These are phyloP conservation scores for Phytophthora fragariae DNA, from an alignment of 352 stramenopile species.

Conservation along the genomic window DNA sequence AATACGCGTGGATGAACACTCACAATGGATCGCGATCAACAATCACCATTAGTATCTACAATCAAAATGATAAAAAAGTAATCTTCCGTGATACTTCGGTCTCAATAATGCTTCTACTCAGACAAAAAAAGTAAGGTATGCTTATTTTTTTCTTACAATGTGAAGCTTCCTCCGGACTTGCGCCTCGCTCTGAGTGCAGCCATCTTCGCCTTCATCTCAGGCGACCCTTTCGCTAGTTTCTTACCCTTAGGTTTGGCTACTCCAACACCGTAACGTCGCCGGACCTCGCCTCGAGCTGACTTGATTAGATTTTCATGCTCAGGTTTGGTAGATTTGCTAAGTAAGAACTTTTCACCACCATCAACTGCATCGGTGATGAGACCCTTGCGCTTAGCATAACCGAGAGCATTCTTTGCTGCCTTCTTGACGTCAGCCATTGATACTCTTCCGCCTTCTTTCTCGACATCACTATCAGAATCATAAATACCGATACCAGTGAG, in stretches of 20 bases:
- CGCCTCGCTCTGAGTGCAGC: background rate
- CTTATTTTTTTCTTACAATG: slow-evolving; percentile 8
- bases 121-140: slow-evolving; percentile 10
- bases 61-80: slow-evolving; percentile 19
- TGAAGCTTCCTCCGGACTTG: background rate
- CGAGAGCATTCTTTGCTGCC: no score
- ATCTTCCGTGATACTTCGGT: slow-evolving; percentile 7
- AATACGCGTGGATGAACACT: slow-evolving; percentile 27
- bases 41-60: slow-evolving; percentile 18
- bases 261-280: background rate
- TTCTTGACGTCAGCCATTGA: background rate
- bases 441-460: background rate
- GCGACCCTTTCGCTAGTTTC: background rate
- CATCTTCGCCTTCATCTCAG: background rate
- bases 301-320: background rate
- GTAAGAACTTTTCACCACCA: background rate
- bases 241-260: background rate
- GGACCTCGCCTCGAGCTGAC: background rate
- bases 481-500: background rate
- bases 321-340: background rate
- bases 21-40: slow-evolving; percentile 15
- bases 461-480: background rate
- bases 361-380: background rate
- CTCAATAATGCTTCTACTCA: slow-evolving; percentile 18
- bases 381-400: background rate